Base-by-base conservation (phyloP, 2,329 filamentous ascomycete species). In the Monosporascus ibericus region DNA sequence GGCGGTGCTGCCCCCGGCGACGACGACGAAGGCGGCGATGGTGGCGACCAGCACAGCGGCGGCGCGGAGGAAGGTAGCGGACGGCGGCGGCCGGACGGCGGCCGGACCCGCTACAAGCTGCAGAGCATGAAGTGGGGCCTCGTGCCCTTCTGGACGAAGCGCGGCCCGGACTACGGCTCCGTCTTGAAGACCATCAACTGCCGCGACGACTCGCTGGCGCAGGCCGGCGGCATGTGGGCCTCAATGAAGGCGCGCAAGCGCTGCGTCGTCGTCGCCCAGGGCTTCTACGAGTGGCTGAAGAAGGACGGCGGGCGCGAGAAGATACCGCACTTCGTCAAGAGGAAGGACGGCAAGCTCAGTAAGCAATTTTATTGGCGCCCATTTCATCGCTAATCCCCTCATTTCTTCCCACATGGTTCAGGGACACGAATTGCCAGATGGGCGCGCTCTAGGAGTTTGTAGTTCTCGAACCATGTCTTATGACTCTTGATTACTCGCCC, bases 71-170 rank as follows among this genome's bases (percentile, higher is more conserved):
- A 20, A 42, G 4, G 8, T 14, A 6, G 39, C 9, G 30, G 38
- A 40, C 37, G 48, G 62, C 62, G 27, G 67, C 72, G 53, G 76
- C 30, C 9, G 30, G 30, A 34, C 5, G 30, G 30, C 30, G 30
- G 30, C 30, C 1, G 30, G 9, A 34, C 77, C 9, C 83, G 73
- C 59, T 96, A 95, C 73, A 92, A 88, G 68, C 75, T 99, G 8
- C 91, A 96, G 67, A 79, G 85, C 2, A 97, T 97, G 88, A 92
- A 90, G 78, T 99, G 94, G 94, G 94, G 92, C 0, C 78, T 99
- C 6, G 78, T 97, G 15, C 92, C 94, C 0, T 96, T 87, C 69
- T 97, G 92, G 92, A 95, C 89, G 3, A 95, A 92, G 72, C 80
- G 86, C 14, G 85, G 85, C 49, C 89, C 90, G 0, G 84, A 90